Evolutionary conservation across 345 rosid species (phyloP).

Genomic region (Heritiera littoralis): DNA sequence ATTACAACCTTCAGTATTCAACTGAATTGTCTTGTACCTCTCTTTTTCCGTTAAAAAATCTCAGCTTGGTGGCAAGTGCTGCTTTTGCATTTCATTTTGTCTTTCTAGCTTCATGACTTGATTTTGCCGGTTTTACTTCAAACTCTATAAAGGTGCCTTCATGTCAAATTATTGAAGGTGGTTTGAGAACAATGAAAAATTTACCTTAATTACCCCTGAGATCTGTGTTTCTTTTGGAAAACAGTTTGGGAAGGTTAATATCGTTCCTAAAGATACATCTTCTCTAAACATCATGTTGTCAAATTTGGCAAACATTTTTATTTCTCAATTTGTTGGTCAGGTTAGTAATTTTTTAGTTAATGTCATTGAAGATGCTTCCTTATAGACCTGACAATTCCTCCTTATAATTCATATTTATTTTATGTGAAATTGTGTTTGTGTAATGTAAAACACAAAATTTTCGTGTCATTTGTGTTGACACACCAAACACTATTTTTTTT

Average conservation of each 20-base stretch:
- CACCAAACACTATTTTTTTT: too few relatives aligned
- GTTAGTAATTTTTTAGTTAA: background rate
- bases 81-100: background rate
- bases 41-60: background rate
- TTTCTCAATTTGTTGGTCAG: background rate
- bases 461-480: too few relatives aligned
- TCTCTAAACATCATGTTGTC: constrained; percentile 1
- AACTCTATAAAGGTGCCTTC: background rate
- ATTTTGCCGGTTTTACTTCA: background rate
- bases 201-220: background rate
- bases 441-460: too few relatives aligned
- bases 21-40: background rate
- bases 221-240: background rate
- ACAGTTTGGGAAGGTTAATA: background rate
- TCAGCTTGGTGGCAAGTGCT: background rate
- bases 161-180: background rate
- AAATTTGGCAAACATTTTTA: background rate
- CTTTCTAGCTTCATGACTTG: background rate
- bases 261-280: background rate
- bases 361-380: background rate
- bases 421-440: too few relatives aligned
- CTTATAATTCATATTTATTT: too few relatives aligned
- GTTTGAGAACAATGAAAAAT: constrained; percentile 4
- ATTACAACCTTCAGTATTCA: background rate
- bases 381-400: background rate